A percentile compares a stretch with the other conserved stretches of the same genome.
These are phyloP conservation scores for Solanum medicagineum DNA, from an alignment of 257 asterid genomes.

Conservation along the genomic window DNA sequence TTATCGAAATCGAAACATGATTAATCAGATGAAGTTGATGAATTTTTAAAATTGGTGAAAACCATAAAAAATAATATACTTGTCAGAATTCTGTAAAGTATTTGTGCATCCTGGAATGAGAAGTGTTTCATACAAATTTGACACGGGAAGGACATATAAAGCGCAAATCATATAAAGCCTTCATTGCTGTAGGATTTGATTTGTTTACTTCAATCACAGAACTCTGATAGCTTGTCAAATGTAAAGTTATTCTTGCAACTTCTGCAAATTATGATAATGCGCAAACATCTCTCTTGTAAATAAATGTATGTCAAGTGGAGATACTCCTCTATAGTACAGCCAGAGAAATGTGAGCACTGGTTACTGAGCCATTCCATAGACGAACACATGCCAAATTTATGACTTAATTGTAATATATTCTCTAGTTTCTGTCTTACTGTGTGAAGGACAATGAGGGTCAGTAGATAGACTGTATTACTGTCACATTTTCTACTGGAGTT, in stretches of 20 bases:
- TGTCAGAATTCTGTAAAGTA: not conserved
- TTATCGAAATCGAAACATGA: not conserved
- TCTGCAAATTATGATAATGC: not conserved
- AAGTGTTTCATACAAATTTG: not conserved
- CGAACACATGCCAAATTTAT: not conserved
- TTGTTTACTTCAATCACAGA: not conserved
- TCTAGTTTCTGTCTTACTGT: not conserved
- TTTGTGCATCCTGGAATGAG: not conserved
- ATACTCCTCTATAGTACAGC: not conserved
- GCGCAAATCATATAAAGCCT: not conserved
- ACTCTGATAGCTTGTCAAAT: not conserved
- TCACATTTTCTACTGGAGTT: not conserved
- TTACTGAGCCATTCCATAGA: not conserved
- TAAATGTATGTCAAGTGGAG: not conserved
- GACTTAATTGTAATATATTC: not conserved
- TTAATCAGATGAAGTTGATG: not conserved
- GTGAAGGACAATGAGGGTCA: not conserved
- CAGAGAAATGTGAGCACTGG: not conserved
- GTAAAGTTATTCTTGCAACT: not conserved
- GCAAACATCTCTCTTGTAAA: not conserved
- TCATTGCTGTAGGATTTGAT: not conserved
- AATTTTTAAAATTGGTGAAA: not conserved
- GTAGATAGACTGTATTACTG: not conserved
- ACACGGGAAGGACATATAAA: not conserved
- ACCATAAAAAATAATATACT: not conserved